These are phyloP conservation scores for Eimeria maxima DNA, from an alignment of 169 alveolate genomes.

Conservation along the genomic window DNA sequence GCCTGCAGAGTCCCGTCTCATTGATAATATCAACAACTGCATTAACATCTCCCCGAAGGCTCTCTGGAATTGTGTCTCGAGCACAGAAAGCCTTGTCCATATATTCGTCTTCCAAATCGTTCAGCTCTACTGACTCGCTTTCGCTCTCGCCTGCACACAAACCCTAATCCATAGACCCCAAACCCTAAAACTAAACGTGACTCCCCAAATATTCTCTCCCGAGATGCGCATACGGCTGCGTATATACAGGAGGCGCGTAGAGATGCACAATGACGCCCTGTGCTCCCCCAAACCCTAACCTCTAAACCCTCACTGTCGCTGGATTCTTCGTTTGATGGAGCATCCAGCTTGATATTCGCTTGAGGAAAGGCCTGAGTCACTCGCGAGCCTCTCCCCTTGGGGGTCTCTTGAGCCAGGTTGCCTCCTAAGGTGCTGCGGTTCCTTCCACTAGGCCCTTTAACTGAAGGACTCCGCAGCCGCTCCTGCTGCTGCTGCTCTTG, in stretches of 20 bases:
- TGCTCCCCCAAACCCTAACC: no score
- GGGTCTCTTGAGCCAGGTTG: not conserved
- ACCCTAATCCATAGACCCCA: not conserved
- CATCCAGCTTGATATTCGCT: not conserved
- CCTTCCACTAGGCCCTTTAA: not conserved
- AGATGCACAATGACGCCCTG: not conserved
- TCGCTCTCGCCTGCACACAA: not conserved
- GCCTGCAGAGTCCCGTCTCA: not conserved
- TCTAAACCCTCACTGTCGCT: slow-evolving; percentile 15
- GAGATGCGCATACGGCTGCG: not conserved
- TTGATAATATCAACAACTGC: not conserved
- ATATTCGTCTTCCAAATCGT: not conserved
- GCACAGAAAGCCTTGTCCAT: not conserved
- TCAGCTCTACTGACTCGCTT: not conserved
- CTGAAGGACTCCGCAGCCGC: slow-evolving; percentile 17
- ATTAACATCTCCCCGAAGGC: slow-evolving; percentile 1
- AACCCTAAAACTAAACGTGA: not conserved
- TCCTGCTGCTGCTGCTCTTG: slow-evolving; percentile 58
- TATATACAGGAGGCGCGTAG: not conserved
- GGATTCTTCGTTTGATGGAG: not conserved
- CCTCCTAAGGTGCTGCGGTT: not conserved
- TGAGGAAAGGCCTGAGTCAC: not conserved
- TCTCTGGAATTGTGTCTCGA: not conserved
- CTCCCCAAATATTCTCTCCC: no score
- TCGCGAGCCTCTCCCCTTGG: slow-evolving; percentile 3